Percentiles rank a stretch among this genome's conserved stretches.
These are phyloP conservation scores for Verticillium tricorpus DNA, from an alignment of 2,329 filamentous ascomycete genomes.

Conservation along the genomic window DNA sequence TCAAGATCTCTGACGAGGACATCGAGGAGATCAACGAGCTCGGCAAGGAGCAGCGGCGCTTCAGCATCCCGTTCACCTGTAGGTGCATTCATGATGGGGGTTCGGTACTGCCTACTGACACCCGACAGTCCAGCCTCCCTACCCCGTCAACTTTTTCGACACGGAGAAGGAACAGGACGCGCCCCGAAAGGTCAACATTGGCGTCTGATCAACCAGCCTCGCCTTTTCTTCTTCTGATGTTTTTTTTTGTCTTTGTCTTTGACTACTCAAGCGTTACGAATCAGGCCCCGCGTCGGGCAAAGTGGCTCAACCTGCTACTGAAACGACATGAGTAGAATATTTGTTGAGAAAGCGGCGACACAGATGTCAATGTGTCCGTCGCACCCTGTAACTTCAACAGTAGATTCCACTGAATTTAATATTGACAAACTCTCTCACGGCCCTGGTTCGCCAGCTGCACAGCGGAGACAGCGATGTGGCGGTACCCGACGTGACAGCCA, in stretches of 20 bases:
- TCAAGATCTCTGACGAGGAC: slow-evolving; percentile 55
- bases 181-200: neutral
- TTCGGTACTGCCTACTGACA: neutral
- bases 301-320: neutral
- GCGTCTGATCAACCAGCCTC: neutral
- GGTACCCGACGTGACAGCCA: no score
- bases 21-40: slow-evolving; percentile 58
- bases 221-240: neutral
- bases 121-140: neutral
- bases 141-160: neutral
- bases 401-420: neutral
- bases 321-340: neutral
- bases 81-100: slow-evolving; percentile 15
- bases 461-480: no score
- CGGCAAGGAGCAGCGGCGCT: slow-evolving; percentile 44
- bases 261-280: neutral
- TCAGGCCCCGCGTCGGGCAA: neutral
- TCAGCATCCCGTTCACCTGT: slow-evolving; percentile 40
- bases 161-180: neutral
- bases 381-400: neutral
- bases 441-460: neutral
- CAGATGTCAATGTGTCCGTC: neutral
- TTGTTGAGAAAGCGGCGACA: neutral
- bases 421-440: neutral
- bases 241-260: neutral